Evolutionary conservation across 345 rosid genomes (phyloP).

Genomic region (Nephelium lappaceum): DNA sequence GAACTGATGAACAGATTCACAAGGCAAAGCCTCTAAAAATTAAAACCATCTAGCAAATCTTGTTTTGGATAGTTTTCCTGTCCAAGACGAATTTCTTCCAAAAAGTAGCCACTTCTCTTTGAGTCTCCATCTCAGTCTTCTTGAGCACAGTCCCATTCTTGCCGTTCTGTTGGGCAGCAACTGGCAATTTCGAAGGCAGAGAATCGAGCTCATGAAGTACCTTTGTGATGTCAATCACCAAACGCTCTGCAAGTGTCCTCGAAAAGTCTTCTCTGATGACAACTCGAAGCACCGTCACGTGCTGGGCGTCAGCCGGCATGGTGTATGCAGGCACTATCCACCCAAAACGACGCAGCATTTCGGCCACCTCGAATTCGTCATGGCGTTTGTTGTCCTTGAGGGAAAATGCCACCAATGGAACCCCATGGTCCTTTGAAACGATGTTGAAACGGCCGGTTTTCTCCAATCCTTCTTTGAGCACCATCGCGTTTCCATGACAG

Average conservation of each 20-base stretch:
- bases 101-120: constrained; percentile 54
- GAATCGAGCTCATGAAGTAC: constrained; percentile 63
- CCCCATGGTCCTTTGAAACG: constrained; percentile 48
- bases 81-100: constrained; percentile 60
- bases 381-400: constrained; percentile 39
- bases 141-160: constrained; percentile 26
- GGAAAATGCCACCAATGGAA: constrained; percentile 54
- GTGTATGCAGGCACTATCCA: constrained; percentile 93
- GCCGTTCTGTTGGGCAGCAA: constrained; percentile 5
- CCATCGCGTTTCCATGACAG: constrained; percentile 39
- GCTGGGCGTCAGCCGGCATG: constrained; percentile 87
- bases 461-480: constrained; percentile 43
- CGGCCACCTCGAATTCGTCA: constrained; percentile 47
- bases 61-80: constrained; percentile 35
- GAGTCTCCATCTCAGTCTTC: constrained; percentile 43
- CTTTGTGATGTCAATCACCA: constrained; percentile 52
- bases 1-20: no score
- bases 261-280: constrained; percentile 86
- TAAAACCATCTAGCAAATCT: constrained; percentile 21
- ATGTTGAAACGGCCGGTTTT: constrained; percentile 42
- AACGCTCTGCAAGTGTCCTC: constrained; percentile 67
- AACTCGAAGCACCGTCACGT: constrained; percentile 76
- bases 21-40: no score
- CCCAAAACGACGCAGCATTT: constrained; percentile 55
- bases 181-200: constrained; percentile 24